A percentile compares a stretch with the other conserved stretches of the same genome.
Evolutionary conservation across 225 moss, liverwort and hornwort species (phyloP).

Genomic region (Marchantia polymorpha): DNA sequence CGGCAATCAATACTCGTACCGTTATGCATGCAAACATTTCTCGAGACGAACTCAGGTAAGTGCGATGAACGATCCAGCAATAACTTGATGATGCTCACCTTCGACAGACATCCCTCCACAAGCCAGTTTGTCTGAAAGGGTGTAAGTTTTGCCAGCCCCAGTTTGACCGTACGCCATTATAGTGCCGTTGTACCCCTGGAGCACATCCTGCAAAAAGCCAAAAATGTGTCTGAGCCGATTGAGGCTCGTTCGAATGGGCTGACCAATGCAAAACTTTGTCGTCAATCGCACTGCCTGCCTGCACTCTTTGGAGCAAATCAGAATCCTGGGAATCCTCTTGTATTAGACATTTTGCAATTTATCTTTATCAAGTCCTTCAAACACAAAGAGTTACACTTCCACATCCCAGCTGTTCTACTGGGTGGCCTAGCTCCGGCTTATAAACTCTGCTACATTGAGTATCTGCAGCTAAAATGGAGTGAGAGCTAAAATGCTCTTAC

Average conservation of each 20-base stretch:
- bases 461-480: neutral
- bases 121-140: conserved; percentile 68
- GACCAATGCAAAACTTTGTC: too few relatives aligned
- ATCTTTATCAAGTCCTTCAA: too few relatives aligned
- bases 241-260: neutral
- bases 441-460: neutral
- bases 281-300: neutral
- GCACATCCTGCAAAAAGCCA: conserved; percentile 55
- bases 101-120: conserved; percentile 55
- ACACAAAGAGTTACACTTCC: neutral
- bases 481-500: neutral
- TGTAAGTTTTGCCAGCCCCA: conserved; percentile 89
- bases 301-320: neutral
- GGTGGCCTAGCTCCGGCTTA: neutral
- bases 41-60: too few relatives aligned
- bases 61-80: neutral
- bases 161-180: conserved; percentile 92
- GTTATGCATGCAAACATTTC: too few relatives aligned
- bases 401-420: neutral
- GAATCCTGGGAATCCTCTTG: too few relatives aligned
- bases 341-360: too few relatives aligned
- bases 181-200: conserved; percentile 85
- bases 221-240: neutral
- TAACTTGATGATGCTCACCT: conserved; percentile 30
- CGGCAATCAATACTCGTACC: too few relatives aligned